Evolutionary conservation across 2,329 filamentous ascomycete species (phyloP).

Genomic region (Aspergillus unguis): DNA sequence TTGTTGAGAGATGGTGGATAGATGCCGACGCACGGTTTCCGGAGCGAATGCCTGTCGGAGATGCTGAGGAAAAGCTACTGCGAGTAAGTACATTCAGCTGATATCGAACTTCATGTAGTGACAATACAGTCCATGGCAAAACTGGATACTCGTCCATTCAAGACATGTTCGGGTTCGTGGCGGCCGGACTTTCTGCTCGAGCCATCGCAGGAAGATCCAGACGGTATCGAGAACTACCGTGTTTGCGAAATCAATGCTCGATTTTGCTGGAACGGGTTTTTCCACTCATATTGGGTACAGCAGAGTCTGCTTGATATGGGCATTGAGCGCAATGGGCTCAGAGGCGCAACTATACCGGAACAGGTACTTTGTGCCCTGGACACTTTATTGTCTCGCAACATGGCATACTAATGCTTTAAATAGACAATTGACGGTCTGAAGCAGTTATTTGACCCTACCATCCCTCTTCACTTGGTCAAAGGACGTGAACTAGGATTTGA

Average conservation of each 20-base stretch:
- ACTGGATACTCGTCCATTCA: too few relatives aligned
- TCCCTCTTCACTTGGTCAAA: conserved; percentile 20
- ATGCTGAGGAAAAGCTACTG: too few relatives aligned
- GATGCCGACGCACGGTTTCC: too few relatives aligned
- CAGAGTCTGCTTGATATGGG: background rate
- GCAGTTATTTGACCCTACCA: conserved; percentile 8
- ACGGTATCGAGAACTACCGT: conserved; percentile 7
- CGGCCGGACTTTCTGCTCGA: conserved; percentile 23
- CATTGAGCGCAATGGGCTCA: background rate
- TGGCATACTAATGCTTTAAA: background rate
- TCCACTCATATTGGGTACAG: background rate
- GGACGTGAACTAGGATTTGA: conserved; percentile 16
- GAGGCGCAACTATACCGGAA: background rate
- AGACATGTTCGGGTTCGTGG: conserved; percentile 20
- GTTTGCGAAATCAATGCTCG: conserved; percentile 29
- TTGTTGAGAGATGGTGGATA: too few relatives aligned
- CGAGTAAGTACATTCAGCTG: too few relatives aligned
- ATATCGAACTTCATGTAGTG: too few relatives aligned
- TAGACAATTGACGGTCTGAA: background rate
- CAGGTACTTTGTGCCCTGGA: background rate
- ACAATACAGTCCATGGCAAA: too few relatives aligned
- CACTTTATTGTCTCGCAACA: too few relatives aligned
- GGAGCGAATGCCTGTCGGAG: too few relatives aligned
- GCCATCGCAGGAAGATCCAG: background rate
- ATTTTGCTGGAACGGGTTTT: conserved; percentile 22